A percentile compares a stretch with the other conserved stretches of the same genome.
These are phyloP conservation scores for Aspergillus calidoustus DNA, from an alignment of 2,329 filamentous ascomycete species.

Conservation along the genomic window DNA sequence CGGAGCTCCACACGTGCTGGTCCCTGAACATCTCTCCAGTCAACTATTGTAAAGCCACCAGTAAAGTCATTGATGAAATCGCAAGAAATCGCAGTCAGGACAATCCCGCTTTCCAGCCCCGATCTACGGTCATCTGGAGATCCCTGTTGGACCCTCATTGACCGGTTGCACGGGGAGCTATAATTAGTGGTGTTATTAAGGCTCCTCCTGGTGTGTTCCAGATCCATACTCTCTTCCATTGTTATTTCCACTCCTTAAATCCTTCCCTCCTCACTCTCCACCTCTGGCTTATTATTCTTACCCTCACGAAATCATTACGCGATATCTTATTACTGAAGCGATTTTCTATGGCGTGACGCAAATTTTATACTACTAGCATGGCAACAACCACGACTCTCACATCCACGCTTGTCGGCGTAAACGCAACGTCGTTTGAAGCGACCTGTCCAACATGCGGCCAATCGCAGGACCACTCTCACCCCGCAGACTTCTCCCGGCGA, in stretches of 20 bases:
- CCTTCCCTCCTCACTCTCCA: constrained; percentile 2
- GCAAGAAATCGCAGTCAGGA: background rate
- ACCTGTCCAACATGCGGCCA: constrained; percentile 48
- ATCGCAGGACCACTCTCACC: constrained; percentile 28
- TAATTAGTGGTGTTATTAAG: constrained; percentile 8
- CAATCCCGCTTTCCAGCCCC: background rate
- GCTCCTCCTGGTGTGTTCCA: background rate
- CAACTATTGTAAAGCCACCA: background rate
- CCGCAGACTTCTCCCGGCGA: constrained; percentile 40
- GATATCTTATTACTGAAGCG: background rate
- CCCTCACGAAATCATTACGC: background rate
- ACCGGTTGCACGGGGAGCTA: background rate
- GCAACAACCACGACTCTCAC: constrained; percentile 31
- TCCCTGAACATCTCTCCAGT: background rate
- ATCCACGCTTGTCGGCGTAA: constrained; percentile 37
- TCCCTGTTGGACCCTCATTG: background rate
- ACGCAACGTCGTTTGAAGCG: constrained; percentile 30
- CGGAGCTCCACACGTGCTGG: background rate
- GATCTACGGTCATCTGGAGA: background rate
- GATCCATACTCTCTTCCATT: background rate
- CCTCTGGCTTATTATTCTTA: background rate
- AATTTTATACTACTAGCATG: constrained; percentile 23
- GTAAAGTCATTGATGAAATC: background rate
- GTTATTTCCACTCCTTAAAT: constrained; percentile 4
- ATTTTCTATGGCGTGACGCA: constrained; percentile 16